Conservation (phyloP, 2,329 filamentous ascomycete species). For the Volutella citrinella region DNA sequence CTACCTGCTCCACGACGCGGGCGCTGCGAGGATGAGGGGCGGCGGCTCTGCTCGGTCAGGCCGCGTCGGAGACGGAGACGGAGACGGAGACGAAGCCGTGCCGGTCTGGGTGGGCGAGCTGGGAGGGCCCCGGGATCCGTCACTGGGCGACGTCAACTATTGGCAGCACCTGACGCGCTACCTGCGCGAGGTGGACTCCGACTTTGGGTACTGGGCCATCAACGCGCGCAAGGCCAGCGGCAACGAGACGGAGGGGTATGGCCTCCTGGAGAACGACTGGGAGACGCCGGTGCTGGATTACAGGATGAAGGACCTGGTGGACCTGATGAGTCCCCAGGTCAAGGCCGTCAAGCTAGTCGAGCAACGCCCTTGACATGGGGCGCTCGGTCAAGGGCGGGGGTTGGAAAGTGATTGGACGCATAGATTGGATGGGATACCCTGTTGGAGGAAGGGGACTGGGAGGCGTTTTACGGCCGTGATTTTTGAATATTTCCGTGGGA, state of each 20-base stretch:
- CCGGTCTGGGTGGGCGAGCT: conserved; percentile 71
- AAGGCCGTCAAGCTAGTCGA: too few species aligned
- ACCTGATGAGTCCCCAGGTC: conserved; percentile 48
- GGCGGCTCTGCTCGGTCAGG: too few species aligned
- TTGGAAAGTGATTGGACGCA: too few species aligned
- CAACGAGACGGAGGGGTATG: conserved; percentile 58
- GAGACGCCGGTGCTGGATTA: conserved; percentile 60
- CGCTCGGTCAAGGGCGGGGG: too few species aligned
- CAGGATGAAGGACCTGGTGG: conserved; percentile 58
- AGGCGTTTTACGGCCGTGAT: too few species aligned
- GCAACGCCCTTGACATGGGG: too few species aligned
- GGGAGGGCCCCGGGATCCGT: conserved; percentile 53
- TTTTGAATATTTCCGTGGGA: too few species aligned
- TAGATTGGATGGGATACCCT: too few species aligned
- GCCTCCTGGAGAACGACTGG: conserved; percentile 63
- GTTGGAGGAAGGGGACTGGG: too few species aligned
- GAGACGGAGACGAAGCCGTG: conserved; percentile 28
- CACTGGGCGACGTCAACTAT: conserved; percentile 59
- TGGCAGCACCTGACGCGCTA: conserved; percentile 62
- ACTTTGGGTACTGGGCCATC: conserved; percentile 69
- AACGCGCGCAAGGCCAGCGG: conserved; percentile 63
- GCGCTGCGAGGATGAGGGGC: too few species aligned
- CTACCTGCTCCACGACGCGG: too few species aligned
- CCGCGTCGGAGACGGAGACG: not conserved
- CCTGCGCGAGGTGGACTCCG: conserved; percentile 55